Evolutionary conservation across 169 alveolate species (phyloP), one percentile per base, ranked within the genome.

Genomic region (Cryptosporidium baileyi): DNA sequence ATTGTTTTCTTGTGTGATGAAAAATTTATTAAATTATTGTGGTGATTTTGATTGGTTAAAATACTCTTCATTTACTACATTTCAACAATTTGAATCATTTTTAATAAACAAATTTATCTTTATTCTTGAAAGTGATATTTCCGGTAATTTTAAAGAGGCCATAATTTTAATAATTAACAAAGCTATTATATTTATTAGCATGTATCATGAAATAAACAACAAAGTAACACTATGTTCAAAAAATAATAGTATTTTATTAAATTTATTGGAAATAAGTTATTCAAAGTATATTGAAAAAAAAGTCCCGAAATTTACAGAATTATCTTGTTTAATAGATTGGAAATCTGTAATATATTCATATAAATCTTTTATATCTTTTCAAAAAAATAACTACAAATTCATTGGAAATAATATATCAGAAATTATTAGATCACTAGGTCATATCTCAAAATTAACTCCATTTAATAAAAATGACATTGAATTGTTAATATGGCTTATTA

Each of bases 291-390:
- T 47, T 32, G 24, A 40, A 7, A 19, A 34, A 61, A 74, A 38
- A 3, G 22, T 6, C 34, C 30, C 4, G 74, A 74, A 19, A 54
- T 54, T 54, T 32, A 28, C 13, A n/a, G n/a, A n/a, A n/a, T n/a
- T n/a, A n/a, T n/a, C n/a, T 43, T 74, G 67, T 28, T 24, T 57
- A 22, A 32, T 40, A 34, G 24, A 74, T 41, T 74, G 85, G 85
- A 54, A 38, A 0, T 51, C 13, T 22, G 19, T 74, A 3, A 41
- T 54, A 7, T 26, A 19, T 38, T 32, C 63, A 38, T 74, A 54
- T 54, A 74, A 74, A 34, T 38, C 17, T 22, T 61, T 54, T 52
- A 36, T 57, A 32, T 52, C 49, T 5, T 8, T 3, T 2, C 0
- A 9, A 26, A 40, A 74, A 57, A 2, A 3, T 41, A 22, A 17